These are phyloP conservation scores for Metschnikowia cerradonensis DNA, from an alignment of 805 yeast genomes.

Conservation along the genomic window DNA sequence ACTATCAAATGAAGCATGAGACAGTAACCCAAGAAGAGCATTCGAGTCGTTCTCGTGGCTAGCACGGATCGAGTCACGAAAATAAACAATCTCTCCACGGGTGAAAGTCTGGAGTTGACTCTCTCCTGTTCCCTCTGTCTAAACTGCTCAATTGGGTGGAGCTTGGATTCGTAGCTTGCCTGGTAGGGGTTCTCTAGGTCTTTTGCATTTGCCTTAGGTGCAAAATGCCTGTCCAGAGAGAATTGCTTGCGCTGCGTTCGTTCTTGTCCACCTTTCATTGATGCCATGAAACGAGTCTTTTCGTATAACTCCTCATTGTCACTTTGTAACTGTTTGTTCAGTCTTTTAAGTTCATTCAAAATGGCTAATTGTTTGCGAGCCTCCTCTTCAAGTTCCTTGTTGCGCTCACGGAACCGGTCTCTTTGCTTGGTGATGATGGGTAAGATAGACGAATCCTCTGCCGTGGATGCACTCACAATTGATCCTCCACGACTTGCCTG, in stretches of 20 bases:
- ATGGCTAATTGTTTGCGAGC: constrained; percentile 52
- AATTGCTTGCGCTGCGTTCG: constrained; percentile 15
- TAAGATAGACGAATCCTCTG: constrained; percentile 50
- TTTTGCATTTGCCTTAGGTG: constrained; percentile 28
- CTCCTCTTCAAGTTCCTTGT: constrained; percentile 81
- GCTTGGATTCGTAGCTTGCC: constrained; percentile 64
- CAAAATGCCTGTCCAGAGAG: constrained; percentile 3
- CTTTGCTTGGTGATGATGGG: constrained; percentile 93
- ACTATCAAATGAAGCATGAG: constrained; percentile 70
- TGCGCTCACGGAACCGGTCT: constrained; percentile 83
- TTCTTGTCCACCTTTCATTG: constrained; percentile 32
- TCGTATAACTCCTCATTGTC: constrained; percentile 83
- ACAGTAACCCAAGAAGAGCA: constrained; percentile 71
- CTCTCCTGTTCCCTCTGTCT: constrained; percentile 74
- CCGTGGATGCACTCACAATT: constrained; percentile 38
- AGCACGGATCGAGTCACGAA: constrained; percentile 70
- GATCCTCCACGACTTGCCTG: constrained; percentile 14
- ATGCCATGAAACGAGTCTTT: constrained; percentile 62
- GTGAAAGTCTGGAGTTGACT: constrained; percentile 65
- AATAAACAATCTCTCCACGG: constrained; percentile 73
- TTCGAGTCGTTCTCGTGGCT: constrained; percentile 67
- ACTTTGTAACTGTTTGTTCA: constrained; percentile 56
- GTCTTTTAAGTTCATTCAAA: constrained; percentile 59
- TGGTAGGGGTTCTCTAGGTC: constrained; percentile 60
- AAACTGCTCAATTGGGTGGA: constrained; percentile 82